These are phyloP conservation scores for Fennellomyces sp. DNA, from an alignment of 371 early-diverging fungal genomes.

Conservation along the genomic window DNA sequence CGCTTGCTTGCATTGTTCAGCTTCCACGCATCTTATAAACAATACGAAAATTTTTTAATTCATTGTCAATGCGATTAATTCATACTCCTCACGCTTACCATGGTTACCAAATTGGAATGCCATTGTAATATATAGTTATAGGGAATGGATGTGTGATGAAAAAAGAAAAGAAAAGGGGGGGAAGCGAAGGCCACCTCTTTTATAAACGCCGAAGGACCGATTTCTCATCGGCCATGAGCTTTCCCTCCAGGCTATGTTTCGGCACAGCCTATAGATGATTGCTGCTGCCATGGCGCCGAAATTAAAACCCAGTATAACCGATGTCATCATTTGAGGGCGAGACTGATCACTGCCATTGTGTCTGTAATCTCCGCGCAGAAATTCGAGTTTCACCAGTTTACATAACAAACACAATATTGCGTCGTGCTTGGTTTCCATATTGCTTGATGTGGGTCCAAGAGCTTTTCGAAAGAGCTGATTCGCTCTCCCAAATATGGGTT, in stretches of 20 bases:
- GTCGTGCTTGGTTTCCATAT: too few relatives aligned
- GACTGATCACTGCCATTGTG: too few relatives aligned
- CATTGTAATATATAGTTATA: conserved; percentile 5
- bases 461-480: too few relatives aligned
- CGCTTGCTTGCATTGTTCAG: conserved; percentile 15
- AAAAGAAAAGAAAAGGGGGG: not conserved
- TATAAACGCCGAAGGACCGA: conserved; percentile 4
- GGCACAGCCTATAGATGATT: too few relatives aligned
- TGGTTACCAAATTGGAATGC: conserved; percentile 23
- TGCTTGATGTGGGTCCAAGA: too few relatives aligned
- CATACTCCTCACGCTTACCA: conserved; percentile 8
- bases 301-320: conserved; percentile 2
- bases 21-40: not conserved
- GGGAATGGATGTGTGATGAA: not conserved
- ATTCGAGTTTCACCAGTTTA: too few relatives aligned
- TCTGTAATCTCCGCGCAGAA: too few relatives aligned
- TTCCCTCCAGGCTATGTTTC: too few relatives aligned
- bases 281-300: too few relatives aligned
- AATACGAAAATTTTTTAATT: not conserved
- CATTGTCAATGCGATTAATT: not conserved
- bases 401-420: too few relatives aligned
- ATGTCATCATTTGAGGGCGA: too few relatives aligned
- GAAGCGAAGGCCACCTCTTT: not conserved
- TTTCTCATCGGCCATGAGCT: not conserved
- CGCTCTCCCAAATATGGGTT: too few relatives aligned